Evolutionary conservation across 2,329 filamentous ascomycete species (phyloP).

Genomic region (Nannizzia gypsea): DNA sequence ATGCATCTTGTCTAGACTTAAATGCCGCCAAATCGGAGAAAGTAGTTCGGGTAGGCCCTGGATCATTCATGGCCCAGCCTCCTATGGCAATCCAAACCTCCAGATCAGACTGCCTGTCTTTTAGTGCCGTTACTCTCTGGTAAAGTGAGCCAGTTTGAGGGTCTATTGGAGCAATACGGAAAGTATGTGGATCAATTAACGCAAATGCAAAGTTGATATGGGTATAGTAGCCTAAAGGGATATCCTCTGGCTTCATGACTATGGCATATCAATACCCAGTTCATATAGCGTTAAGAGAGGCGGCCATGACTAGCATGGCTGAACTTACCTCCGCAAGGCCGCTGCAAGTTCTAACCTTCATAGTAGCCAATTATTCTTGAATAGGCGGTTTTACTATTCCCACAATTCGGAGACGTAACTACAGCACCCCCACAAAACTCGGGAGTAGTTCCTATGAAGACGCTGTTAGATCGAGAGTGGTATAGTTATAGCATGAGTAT

Average conservation of each 20-base stretch:
- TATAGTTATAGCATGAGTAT: neutral
- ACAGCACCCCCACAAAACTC: neutral
- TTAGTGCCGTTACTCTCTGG: conserved; percentile 4
- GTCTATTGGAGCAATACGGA: conserved; percentile 14
- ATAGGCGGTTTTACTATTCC: neutral
- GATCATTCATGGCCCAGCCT: conserved; percentile 32
- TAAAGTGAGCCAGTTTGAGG: conserved; percentile 19
- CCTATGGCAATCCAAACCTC: conserved; percentile 25
- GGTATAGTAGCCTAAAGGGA: conserved; percentile 14
- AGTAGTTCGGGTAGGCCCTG: conserved; percentile 16
- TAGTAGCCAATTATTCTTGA: conserved; percentile 23
- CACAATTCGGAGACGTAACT: neutral
- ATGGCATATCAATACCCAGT: neutral
- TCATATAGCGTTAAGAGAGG: neutral
- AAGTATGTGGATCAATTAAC: conserved; percentile 19
- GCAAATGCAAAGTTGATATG: conserved; percentile 21
- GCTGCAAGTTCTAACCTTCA: conserved; percentile 21
- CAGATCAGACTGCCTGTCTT: neutral
- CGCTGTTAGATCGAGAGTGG: neutral
- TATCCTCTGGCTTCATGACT: conserved; percentile 9
- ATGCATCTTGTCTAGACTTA: conserved; percentile 17
- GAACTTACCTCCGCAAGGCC: conserved; percentile 18
- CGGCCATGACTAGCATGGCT: neutral
- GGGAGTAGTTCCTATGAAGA: neutral
- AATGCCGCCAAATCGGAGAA: conserved; percentile 19